Evolutionary conservation across 768 basidiomycete species (phyloP).

Genomic region (Lepiota venenata): DNA sequence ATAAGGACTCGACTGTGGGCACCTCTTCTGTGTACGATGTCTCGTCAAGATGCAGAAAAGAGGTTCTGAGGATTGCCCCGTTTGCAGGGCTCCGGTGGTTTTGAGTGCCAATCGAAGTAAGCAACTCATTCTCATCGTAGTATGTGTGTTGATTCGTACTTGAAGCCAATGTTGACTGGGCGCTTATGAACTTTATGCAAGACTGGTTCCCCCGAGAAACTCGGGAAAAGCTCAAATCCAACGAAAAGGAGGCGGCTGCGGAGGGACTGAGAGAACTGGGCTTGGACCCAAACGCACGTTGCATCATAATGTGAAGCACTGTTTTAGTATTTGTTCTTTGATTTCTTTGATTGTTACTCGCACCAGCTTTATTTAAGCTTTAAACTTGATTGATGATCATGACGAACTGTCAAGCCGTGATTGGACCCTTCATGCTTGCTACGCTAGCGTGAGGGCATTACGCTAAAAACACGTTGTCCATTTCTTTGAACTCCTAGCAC

Average conservation of each 20-base stretch:
- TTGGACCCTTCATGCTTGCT: too few relatives aligned
- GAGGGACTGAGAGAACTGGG: conserved; percentile 72
- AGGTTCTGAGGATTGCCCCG: conserved; percentile 71
- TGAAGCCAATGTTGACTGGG: conserved; percentile 76
- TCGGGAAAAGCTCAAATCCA: conserved; percentile 65
- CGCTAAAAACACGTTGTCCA: too few relatives aligned
- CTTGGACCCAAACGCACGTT: conserved; percentile 41
- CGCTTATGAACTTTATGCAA: conserved; percentile 79
- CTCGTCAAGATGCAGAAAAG: conserved; percentile 91
- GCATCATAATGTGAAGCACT: conserved; percentile 36
- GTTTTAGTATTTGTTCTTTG: too few relatives aligned
- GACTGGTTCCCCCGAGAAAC: conserved; percentile 92
- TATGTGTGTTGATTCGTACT: background rate
- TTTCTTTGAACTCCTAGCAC: too few relatives aligned
- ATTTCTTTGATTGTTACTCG: background rate
- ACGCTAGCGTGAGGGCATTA: too few relatives aligned
- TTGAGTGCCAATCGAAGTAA: conserved; percentile 72
- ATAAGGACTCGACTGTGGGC: conserved; percentile 78
- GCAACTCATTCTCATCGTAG: conserved; percentile 22
- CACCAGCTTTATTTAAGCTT: background rate
- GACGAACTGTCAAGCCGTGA: too few relatives aligned
- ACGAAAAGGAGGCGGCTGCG: conserved; percentile 67
- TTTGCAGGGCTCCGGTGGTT: conserved; percentile 80
- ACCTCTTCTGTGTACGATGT: conserved; percentile 77
- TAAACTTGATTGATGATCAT: background rate